These are phyloP conservation scores for Melampsora americana DNA, from an alignment of 1,284 basidiomycete genomes.

Conservation along the genomic window DNA sequence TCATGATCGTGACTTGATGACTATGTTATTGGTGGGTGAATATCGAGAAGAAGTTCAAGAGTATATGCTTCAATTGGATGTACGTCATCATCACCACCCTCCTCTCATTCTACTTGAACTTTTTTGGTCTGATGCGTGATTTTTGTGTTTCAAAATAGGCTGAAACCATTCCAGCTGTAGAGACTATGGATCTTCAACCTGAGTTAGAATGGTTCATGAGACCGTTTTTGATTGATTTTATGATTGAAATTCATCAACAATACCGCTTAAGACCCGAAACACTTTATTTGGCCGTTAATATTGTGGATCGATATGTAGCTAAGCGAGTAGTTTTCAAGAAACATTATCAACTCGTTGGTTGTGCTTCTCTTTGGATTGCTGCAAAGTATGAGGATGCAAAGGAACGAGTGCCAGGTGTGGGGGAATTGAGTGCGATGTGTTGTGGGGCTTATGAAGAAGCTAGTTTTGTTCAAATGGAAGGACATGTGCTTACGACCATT, in stretches of 20 bases:
- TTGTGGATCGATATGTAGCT: constrained; percentile 98
- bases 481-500: constrained; percentile 91
- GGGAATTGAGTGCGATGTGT: constrained; percentile 90
- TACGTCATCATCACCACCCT: constrained; percentile 58
- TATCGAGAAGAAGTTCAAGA: constrained; percentile 85
- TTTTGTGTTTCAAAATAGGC: background rate
- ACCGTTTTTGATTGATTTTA: constrained; percentile 96
- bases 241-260: constrained; percentile 96
- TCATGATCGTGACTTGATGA: constrained; percentile 54
- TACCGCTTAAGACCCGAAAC: constrained; percentile 96
- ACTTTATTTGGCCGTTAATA: constrained; percentile 95
- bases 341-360: constrained; percentile 98
- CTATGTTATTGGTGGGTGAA: constrained; percentile 71
- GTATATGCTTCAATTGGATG: constrained; percentile 98
- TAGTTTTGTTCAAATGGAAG: constrained; percentile 93
- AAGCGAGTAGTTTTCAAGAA: constrained; percentile 97
- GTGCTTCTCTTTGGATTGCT: constrained; percentile 96
- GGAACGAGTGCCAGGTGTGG: constrained; percentile 91
- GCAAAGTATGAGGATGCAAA: constrained; percentile 99
- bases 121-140: background rate
- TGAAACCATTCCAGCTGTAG: constrained; percentile 64
- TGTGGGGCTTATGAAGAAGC: constrained; percentile 91
- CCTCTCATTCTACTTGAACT: constrained; percentile 11
- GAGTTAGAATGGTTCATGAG: constrained; percentile 85
- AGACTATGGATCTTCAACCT: constrained; percentile 97